These are phyloP conservation scores for Botrytis tulipae DNA, from an alignment of 2,329 filamentous ascomycete genomes.

Conservation along the genomic window DNA sequence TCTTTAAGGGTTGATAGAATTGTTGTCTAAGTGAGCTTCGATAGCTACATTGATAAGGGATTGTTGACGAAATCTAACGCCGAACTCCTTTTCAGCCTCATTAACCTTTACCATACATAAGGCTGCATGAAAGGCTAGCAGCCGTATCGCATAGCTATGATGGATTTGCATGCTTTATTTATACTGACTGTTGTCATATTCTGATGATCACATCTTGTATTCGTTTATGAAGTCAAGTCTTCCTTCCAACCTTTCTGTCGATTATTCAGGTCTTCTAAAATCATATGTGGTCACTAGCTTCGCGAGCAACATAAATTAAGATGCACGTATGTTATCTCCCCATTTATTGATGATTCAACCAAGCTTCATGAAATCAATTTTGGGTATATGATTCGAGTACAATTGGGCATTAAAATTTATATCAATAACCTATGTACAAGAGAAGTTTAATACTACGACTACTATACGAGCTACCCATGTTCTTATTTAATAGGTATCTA, in stretches of 20 bases:
- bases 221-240: neutral
- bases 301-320: neutral
- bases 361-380: neutral
- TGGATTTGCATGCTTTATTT: neutral
- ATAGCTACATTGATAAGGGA: neutral
- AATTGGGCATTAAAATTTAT: constrained; percentile 10
- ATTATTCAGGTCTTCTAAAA: neutral
- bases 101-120: neutral
- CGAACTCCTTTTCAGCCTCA: constrained; percentile 5
- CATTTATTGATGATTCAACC: neutral
- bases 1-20: neutral
- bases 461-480: neutral
- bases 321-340: neutral
- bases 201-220: neutral
- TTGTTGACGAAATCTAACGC: neutral
- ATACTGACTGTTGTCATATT: neutral
- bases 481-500: neutral
- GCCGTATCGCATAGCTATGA: neutral
- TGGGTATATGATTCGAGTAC: neutral
- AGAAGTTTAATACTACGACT: constrained; percentile 2
- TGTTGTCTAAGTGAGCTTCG: constrained; percentile 1
- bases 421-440: constrained; percentile 15
- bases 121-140: neutral
- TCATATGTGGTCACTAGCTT: neutral
- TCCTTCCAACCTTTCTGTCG: neutral